Evolutionary conservation across 2,329 filamentous ascomycete species (phyloP).

Genomic region (Cercospora zeae-maydis): DNA sequence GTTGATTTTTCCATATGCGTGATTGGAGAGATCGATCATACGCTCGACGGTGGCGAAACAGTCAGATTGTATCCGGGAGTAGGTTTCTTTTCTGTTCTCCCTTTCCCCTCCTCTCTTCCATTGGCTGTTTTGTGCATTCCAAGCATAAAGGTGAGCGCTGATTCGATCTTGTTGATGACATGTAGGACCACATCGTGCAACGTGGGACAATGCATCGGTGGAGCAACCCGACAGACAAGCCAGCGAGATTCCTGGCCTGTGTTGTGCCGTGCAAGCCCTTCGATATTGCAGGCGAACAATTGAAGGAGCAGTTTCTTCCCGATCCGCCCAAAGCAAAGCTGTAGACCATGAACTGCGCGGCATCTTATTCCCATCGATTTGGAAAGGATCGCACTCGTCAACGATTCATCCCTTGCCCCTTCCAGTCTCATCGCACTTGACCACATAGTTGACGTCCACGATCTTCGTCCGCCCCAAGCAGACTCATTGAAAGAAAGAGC

Average conservation of each 20-base stretch:
- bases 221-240: conserved; percentile 24
- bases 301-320: conserved; percentile 16
- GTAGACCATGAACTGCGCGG: neutral
- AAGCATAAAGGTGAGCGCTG: neutral
- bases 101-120: neutral
- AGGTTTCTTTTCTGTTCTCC: neutral
- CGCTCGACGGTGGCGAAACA: conserved; percentile 25
- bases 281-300: conserved; percentile 20
- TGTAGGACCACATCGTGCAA: conserved; percentile 26
- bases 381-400: too few species aligned
- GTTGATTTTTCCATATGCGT: conserved; percentile 25
- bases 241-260: conserved; percentile 22
- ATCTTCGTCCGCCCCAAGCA: too few species aligned
- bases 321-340: neutral
- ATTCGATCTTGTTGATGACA: neutral
- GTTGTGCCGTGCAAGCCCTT: conserved; percentile 24
- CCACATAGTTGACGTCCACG: too few species aligned
- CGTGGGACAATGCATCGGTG: conserved; percentile 26
- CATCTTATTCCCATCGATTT: too few species aligned
- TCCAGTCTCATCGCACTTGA: too few species aligned
- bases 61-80: conserved; percentile 24
- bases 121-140: neutral
- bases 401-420: too few species aligned
- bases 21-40: conserved; percentile 26
- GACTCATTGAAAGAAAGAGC: too few species aligned